phyloP scores from a whole-genome alignment of 2,329 filamentous ascomycete species.

The Chrysosporium queenslandicum region DNA sequence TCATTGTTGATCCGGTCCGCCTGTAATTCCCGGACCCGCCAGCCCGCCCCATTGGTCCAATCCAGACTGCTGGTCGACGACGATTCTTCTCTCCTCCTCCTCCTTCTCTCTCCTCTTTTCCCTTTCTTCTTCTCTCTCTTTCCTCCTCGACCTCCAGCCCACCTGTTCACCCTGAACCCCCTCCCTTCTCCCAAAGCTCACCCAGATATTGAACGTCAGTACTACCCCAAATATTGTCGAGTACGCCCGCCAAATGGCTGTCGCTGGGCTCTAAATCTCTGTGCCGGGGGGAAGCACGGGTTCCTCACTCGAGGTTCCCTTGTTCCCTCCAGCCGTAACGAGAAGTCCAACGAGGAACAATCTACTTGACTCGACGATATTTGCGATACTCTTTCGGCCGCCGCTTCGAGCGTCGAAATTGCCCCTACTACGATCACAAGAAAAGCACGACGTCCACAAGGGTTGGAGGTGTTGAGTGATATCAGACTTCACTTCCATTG shows the following conservation, averaged over 20 bases:
- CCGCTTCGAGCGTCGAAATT: constrained; percentile 51
- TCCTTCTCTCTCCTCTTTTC: constrained; percentile 17
- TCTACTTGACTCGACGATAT: constrained; percentile 46
- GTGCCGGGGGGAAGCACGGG: constrained; percentile 51
- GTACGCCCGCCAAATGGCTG: constrained; percentile 61
- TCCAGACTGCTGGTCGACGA: not conserved
- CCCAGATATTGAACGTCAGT: constrained; percentile 13
- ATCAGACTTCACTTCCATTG: constrained; percentile 16
- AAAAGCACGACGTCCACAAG: constrained; percentile 26
- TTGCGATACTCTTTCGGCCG: constrained; percentile 44
- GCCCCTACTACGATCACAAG: constrained; percentile 36
- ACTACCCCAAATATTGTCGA: constrained; percentile 56
- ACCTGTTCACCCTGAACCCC: constrained; percentile 7
- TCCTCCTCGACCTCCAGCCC: constrained; percentile 17
- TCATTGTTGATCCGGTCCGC: constrained; percentile 4
- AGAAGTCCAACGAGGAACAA: constrained; percentile 66
- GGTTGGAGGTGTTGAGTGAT: constrained; percentile 29
- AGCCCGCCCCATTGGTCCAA: not conserved
- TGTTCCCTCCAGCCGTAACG: constrained; percentile 48
- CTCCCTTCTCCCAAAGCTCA: constrained; percentile 9
- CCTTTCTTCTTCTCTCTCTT: constrained; percentile 14
- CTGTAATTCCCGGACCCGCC: not conserved
- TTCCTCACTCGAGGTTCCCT: not conserved
- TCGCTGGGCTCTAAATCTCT: constrained; percentile 88
- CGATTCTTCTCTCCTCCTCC: constrained; percentile 9